Evolutionary conservation across 2,329 filamentous ascomycete species (phyloP).

Genomic region (Intubia oerlemansii): DNA sequence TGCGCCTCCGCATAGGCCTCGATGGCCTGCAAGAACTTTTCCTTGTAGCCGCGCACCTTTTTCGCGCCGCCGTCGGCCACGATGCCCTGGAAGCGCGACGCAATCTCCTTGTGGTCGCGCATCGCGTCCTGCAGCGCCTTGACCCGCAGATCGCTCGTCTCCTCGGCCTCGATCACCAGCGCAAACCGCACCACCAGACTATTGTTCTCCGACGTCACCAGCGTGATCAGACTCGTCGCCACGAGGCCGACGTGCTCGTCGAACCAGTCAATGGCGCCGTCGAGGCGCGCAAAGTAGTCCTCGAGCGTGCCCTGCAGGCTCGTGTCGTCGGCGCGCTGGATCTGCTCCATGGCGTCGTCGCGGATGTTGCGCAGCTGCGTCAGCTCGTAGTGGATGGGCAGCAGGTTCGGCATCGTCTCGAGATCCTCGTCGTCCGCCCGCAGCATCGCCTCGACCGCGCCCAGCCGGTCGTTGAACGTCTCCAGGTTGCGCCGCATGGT

Average conservation of each 20-base stretch:
- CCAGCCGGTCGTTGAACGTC: constrained; percentile 61
- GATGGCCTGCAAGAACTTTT: constrained; percentile 75
- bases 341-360: constrained; percentile 93
- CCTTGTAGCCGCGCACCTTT: constrained; percentile 85
- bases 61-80: constrained; percentile 69
- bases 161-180: constrained; percentile 82
- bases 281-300: constrained; percentile 73
- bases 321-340: constrained; percentile 50
- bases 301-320: constrained; percentile 65
- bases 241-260: constrained; percentile 83
- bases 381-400: constrained; percentile 79
- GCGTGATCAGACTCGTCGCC: constrained; percentile 72
- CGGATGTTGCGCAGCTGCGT: constrained; percentile 83
- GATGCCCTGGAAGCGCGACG: constrained; percentile 82
- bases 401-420: constrained; percentile 79
- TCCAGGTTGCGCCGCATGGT: constrained; percentile 83
- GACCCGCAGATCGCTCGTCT: constrained; percentile 87
- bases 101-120: constrained; percentile 88
- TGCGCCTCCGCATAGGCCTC: constrained; percentile 50
- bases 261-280: constrained; percentile 82
- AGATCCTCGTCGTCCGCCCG: constrained; percentile 64
- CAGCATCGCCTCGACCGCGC: constrained; percentile 57
- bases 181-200: constrained; percentile 80
- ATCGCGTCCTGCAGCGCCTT: constrained; percentile 83
- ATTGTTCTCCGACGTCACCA: constrained; percentile 72